Conservation (phyloP, 106 monocot genomes). For the Dioscorea dumetorum region DNA sequence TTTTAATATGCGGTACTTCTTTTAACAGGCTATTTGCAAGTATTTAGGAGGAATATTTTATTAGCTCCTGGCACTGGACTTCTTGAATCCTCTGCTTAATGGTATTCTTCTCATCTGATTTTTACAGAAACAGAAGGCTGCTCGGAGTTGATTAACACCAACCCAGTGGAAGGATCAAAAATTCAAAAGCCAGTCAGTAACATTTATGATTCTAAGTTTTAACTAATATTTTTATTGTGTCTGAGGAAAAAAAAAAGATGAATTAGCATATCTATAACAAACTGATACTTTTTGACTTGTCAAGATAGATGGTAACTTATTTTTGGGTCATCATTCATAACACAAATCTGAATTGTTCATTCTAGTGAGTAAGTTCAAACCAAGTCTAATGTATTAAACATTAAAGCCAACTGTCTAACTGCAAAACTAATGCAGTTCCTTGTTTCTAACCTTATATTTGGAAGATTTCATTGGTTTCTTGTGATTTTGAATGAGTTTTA, state of each 20-base stretch:
- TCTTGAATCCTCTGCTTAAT: neutral
- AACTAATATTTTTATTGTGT: neutral
- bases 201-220: neutral
- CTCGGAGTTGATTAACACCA: slow-evolving; percentile 17
- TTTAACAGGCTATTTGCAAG: neutral
- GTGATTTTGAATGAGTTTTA: too few species aligned
- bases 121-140: slow-evolving; percentile 43
- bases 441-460: too few species aligned
- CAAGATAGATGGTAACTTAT: neutral
- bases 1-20: neutral
- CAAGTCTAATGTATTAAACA: too few species aligned
- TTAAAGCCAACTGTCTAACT: too few species aligned
- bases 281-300: neutral
- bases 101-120: neutral
- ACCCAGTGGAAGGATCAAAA: slow-evolving; percentile 26
- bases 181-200: slow-evolving; percentile 21
- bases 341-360: too few species aligned
- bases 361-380: too few species aligned
- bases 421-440: too few species aligned
- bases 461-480: too few species aligned
- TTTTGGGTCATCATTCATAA: neutral
- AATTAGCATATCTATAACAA: neutral
- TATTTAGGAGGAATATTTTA: neutral
- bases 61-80: neutral
- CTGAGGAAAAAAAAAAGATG: neutral